Conservation (phyloP, 2,329 filamentous ascomycete species). For the Cryphonectria japonica region DNA sequence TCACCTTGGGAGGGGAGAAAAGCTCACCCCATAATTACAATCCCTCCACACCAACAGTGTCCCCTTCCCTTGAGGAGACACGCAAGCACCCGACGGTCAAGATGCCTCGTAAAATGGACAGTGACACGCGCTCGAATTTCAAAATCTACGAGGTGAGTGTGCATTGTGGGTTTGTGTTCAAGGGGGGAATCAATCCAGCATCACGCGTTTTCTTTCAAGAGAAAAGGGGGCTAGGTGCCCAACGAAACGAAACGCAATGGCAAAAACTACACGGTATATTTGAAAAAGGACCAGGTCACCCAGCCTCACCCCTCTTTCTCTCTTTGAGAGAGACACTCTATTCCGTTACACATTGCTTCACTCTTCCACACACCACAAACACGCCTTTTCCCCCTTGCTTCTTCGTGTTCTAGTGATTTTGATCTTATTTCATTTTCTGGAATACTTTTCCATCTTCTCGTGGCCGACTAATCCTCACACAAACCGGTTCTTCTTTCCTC, state of each 20-base stretch:
- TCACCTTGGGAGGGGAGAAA: not conserved
- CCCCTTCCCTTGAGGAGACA: not conserved
- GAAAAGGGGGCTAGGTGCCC: not conserved
- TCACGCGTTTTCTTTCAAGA: not conserved
- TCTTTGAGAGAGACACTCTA: too few relatives aligned
- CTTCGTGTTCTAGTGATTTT: too few relatives aligned
- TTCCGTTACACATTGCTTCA: not conserved
- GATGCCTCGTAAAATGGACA: constrained; percentile 28
- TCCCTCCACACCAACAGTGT: not conserved
- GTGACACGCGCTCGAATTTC: constrained; percentile 26
- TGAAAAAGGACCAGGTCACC: not conserved
- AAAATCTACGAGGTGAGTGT: constrained; percentile 25
- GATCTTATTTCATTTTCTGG: too few relatives aligned
- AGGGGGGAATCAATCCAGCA: not conserved
- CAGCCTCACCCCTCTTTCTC: too few relatives aligned
- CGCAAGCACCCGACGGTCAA: not conserved
- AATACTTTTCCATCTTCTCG: not conserved
- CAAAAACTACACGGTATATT: not conserved
- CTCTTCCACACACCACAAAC: not conserved
- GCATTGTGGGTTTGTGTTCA: not conserved
- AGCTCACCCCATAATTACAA: not conserved
- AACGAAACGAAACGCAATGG: not conserved
- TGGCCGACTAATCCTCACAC: not conserved
- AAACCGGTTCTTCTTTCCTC: not conserved
- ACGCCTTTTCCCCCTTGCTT: not conserved